Evolutionary conservation across 345 rosid genomes (phyloP).

Genomic region (Punica granatum): DNA sequence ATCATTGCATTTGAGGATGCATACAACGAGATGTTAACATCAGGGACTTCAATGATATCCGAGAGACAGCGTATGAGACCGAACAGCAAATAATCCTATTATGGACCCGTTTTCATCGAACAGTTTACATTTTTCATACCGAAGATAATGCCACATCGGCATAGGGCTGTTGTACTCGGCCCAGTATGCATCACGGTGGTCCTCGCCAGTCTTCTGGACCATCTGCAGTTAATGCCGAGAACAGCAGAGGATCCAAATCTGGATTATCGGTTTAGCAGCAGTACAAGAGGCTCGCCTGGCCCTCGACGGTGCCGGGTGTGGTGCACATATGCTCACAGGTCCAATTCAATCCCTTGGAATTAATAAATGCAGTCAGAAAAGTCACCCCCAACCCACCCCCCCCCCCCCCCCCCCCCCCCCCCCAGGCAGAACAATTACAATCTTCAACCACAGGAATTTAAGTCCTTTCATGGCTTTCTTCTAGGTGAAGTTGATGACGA

Average conservation of each 20-base stretch:
- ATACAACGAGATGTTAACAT: not conserved
- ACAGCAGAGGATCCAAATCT: slow-evolving; percentile 6
- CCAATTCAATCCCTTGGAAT: slow-evolving; percentile 16
- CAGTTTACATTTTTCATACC: not conserved
- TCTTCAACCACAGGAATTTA: not conserved
- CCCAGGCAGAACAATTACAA: not conserved
- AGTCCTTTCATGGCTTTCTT: not conserved
- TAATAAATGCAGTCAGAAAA: not conserved
- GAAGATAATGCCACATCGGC: not conserved
- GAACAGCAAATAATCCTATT: not conserved
- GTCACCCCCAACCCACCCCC: too few relatives aligned
- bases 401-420: too few relatives aligned
- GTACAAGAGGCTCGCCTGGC: slow-evolving; percentile 3
- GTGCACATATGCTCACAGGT: slow-evolving; percentile 12
- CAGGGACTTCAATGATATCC: too few relatives aligned
- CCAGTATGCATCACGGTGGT: not conserved
- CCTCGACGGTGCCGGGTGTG: slow-evolving; percentile 13
- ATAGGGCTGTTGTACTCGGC: not conserved
- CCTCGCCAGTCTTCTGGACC: not conserved
- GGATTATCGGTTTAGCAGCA: slow-evolving; percentile 14
- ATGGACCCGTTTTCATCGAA: not conserved
- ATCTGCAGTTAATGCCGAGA: not conserved
- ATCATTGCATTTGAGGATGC: slow-evolving; percentile 18
- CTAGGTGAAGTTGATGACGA: not conserved
- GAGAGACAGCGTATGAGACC: not conserved